A percentile compares a stretch with the other conserved stretches of the same genome.
Conservation (phyloP, 2,329 filamentous ascomycete genomes). For the Sclerotiophoma versabilis region DNA sequence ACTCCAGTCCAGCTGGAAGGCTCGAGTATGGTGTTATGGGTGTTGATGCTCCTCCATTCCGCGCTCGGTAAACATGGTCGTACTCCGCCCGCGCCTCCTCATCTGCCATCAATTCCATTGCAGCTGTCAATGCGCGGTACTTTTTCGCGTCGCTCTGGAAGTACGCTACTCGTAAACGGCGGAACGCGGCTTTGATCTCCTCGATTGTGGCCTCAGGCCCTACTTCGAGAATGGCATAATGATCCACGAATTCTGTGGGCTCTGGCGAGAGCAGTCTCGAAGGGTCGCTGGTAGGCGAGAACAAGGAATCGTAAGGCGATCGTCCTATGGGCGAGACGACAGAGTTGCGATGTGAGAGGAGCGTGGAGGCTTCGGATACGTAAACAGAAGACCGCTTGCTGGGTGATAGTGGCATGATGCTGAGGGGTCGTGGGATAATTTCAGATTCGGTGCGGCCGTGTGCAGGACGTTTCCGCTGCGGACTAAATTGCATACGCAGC, state of each 20-base stretch:
- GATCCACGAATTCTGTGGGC: slow-evolving; percentile 33
- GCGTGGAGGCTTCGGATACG: slow-evolving; percentile 34
- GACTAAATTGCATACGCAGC: slow-evolving; percentile 30
- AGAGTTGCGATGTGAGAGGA: slow-evolving; percentile 30
- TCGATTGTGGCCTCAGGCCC: slow-evolving; percentile 33
- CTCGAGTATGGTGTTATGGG: slow-evolving; percentile 19
- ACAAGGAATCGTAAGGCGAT: slow-evolving; percentile 20
- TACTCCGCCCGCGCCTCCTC: slow-evolving; percentile 36
- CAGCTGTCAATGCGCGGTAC: slow-evolving; percentile 40
- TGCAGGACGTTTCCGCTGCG: slow-evolving; percentile 25
- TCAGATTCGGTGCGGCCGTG: slow-evolving; percentile 36
- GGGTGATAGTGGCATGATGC: slow-evolving; percentile 26
- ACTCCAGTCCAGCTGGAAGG: slow-evolving; percentile 23
- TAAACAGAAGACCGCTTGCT: slow-evolving; percentile 36
- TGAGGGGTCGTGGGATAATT: slow-evolving; percentile 31
- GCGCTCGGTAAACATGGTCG: slow-evolving; percentile 31
- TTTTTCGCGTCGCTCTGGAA: slow-evolving; percentile 38
- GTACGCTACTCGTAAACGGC: slow-evolving; percentile 36
- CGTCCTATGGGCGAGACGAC: slow-evolving; percentile 24
- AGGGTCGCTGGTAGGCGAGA: slow-evolving; percentile 23
- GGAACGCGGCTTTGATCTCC: slow-evolving; percentile 40
- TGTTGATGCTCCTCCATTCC: slow-evolving; percentile 11
- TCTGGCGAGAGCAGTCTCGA: slow-evolving; percentile 8
- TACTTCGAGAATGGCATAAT: slow-evolving; percentile 42
- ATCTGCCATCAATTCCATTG: slow-evolving; percentile 42